Evolutionary conservation across 208 protist genomes (phyloP).

Genomic region (Trypanosoma congolense): DNA sequence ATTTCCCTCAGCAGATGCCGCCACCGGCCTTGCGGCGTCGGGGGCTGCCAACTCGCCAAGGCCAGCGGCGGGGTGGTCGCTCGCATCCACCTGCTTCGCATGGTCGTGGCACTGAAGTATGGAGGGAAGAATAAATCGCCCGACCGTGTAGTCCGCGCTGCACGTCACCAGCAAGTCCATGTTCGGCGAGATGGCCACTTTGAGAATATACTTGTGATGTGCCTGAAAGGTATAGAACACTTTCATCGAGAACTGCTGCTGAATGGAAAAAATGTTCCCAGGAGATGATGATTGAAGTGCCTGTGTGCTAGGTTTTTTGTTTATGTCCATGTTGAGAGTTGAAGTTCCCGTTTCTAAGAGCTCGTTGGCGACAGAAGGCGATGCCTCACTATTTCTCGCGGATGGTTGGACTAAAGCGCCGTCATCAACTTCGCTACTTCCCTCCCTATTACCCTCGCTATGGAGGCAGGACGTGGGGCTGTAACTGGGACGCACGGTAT

Average conservation of each 20-base stretch:
- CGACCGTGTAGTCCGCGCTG: slow-evolving; percentile 81
- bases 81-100: no score
- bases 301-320: background rate
- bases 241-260: slow-evolving; percentile 53
- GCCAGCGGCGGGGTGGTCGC: no score
- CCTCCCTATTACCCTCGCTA: slow-evolving; percentile 31
- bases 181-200: slow-evolving; percentile 69
- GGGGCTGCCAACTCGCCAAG: background rate
- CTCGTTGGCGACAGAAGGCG: slow-evolving; percentile 1
- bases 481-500: slow-evolving; percentile 1
- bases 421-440: slow-evolving; percentile 11
- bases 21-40: background rate
- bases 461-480: background rate
- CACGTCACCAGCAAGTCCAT: slow-evolving; percentile 66
- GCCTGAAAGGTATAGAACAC: slow-evolving; percentile 73
- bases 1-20: background rate
- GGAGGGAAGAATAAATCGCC: slow-evolving; percentile 52
- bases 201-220: slow-evolving; percentile 88
- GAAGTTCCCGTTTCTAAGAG: background rate
- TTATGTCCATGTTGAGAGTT: background rate
- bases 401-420: background rate
- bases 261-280: slow-evolving; percentile 14
- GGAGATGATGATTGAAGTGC: background rate
- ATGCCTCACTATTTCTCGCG: background rate
- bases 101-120: slow-evolving; percentile 13